These are phyloP conservation scores for Tolypocladium album DNA, from an alignment of 2,329 filamentous ascomycete genomes.

Conservation along the genomic window DNA sequence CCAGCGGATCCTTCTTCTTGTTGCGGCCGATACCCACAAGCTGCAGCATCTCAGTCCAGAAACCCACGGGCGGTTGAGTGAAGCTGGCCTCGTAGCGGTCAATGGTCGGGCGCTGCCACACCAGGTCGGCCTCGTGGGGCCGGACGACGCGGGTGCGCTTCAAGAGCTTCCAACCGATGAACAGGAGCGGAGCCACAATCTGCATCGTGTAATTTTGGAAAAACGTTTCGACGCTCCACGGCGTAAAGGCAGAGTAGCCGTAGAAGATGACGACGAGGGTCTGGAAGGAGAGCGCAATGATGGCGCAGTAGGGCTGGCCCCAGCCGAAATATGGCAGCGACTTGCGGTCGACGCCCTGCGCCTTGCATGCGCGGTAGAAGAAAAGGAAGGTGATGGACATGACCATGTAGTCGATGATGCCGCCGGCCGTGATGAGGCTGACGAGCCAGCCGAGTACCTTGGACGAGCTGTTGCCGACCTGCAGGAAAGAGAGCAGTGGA, in stretches of 20 bases:
- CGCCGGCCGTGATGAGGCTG: constrained; percentile 44
- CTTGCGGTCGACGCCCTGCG: constrained; percentile 39
- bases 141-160: constrained; percentile 45
- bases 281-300: constrained; percentile 31
- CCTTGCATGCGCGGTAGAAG: constrained; percentile 41
- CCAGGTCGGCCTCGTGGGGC: constrained; percentile 44
- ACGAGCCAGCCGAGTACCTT: constrained; percentile 43
- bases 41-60: constrained; percentile 43
- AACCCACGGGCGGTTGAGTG: constrained; percentile 34
- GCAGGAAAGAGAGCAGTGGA: constrained; percentile 41
- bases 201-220: constrained; percentile 48
- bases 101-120: constrained; percentile 49
- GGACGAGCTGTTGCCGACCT: constrained; percentile 35
- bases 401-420: constrained; percentile 52
- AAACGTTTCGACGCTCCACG: constrained; percentile 37
- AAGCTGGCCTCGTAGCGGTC: constrained; percentile 47
- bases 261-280: constrained; percentile 35
- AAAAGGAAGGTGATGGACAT: constrained; percentile 34
- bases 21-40: constrained; percentile 27
- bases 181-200: constrained; percentile 41
- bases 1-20: constrained; percentile 7
- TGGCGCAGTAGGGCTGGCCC: constrained; percentile 48
- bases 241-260: constrained; percentile 41
- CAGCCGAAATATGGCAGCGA: constrained; percentile 45
- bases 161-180: constrained; percentile 51